Base-by-base conservation (phyloP, 2,329 filamentous ascomycete species). In the Aspergillus terreus region DNA sequence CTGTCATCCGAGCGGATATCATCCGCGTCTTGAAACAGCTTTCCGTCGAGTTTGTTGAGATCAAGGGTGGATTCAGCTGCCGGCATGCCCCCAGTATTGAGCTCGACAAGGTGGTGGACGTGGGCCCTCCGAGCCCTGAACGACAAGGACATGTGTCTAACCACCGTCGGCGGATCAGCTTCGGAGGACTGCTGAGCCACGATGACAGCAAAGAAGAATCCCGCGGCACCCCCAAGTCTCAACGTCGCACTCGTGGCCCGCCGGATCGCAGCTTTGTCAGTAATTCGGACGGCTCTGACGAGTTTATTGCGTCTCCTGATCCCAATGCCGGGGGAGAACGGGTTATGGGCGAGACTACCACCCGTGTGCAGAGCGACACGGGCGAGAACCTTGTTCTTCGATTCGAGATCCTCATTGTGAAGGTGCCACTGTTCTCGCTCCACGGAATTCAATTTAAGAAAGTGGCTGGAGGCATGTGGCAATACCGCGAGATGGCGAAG, bases 371-470 rank as follows among this genome's bases (percentile, higher is more conserved):
- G 68, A 92, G 84, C 60, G 92, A 96, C 63, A 81, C 95, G 25
- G 92, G 91, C 3, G 87, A 84, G 52, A 92, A 84, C 71, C 86
- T 95, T 81, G 80, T 89, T 36, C 77, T 97, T 47, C 85, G 89
- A 58, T 99, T 97, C 66, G 94, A 99, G 69, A 96, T 97, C 57
- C 85, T 96, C 60, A 94, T 99, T 61, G 94, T 99, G 68, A 99
- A 99, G 74, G 91, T 99, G 23, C 94, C 94, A 11, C 77, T 99
- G 47, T 84, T 99, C 54, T 91, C 88, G 40, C 75, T 99, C 51
- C 92, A 99, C 66, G 94, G 94, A 45, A 92, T 99, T 55, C 94
- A 97, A 70, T 99, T 99, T 78, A 99, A 99, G 80, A 91, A 94
- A 68, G 86, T 97, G 60, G 84, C 89, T 51, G 92, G 94, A 33